Percentiles rank a stretch among this genome's conserved stretches.
These are phyloP conservation scores for Dipodascus albidus DNA, from an alignment of 805 yeast genomes.

Conservation along the genomic window DNA sequence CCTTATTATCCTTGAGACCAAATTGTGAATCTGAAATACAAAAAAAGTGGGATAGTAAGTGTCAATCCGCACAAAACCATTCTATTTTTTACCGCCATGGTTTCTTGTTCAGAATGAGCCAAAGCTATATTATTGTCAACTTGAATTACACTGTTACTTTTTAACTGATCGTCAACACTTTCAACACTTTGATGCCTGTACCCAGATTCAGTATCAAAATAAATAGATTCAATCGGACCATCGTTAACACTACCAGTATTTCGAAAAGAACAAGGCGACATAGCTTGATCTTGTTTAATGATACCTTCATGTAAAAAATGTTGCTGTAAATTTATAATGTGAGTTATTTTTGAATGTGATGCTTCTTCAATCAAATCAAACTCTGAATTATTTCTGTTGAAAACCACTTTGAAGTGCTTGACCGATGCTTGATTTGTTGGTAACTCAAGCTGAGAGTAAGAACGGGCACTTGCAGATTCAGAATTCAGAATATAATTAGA, in stretches of 20 bases:
- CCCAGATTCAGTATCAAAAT: neutral
- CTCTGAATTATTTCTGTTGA: neutral
- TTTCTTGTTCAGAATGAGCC: constrained; percentile 1
- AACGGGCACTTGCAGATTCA: neutral
- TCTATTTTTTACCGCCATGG: constrained; percentile 7
- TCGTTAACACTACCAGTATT: neutral
- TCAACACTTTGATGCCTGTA: neutral
- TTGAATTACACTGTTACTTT: neutral
- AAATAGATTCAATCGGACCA: neutral
- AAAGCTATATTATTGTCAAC: neutral
- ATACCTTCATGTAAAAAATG: neutral
- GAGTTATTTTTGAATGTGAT: neutral
- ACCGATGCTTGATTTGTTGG: neutral
- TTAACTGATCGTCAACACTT: neutral
- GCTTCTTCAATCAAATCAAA: neutral
- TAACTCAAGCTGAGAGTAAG: neutral
- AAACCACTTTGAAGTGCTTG: neutral
- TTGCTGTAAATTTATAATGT: neutral
- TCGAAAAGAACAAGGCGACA: neutral
- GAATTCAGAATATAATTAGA: neutral
- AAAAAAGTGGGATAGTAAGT: constrained; percentile 7
- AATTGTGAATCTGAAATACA: constrained; percentile 7
- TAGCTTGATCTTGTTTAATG: neutral
- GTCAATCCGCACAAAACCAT: constrained; percentile 8
- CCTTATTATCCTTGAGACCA: constrained; percentile 5